Evolutionary conservation across 441 rosid species (phyloP).

Genomic region (Codiaeum variegatum): DNA sequence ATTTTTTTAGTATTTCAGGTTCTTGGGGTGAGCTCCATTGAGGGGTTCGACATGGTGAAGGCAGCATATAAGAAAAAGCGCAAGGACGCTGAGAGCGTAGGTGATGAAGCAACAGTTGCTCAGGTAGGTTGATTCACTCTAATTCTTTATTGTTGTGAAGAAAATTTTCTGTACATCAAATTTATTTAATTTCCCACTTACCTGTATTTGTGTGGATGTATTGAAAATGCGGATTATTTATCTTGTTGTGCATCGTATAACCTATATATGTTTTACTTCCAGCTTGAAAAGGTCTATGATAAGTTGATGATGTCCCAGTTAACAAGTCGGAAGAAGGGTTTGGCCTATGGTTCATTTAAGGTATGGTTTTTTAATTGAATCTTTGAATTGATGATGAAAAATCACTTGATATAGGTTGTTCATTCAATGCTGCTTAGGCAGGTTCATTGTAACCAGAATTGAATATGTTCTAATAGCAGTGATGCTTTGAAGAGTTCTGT

Average conservation of each 20-base stretch:
- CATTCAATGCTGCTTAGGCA: background rate
- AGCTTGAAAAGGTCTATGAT: conserved; percentile 97
- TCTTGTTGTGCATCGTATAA: conserved; percentile 13
- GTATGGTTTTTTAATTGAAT: conserved; percentile 32
- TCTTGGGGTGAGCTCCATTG: conserved; percentile 82
- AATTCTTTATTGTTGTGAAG: conserved; percentile 8
- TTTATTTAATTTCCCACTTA: background rate
- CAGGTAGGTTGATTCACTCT: conserved; percentile 39
- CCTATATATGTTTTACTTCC: conserved; percentile 24
- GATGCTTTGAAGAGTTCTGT: background rate
- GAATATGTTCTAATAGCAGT: background rate
- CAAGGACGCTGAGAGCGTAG: conserved; percentile 77
- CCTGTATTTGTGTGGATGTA: background rate
- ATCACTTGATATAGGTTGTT: background rate
- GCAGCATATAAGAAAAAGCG: conserved; percentile 59
- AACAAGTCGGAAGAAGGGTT: conserved; percentile 71
- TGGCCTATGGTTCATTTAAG: conserved; percentile 80
- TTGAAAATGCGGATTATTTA: conserved; percentile 5
- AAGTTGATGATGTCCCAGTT: conserved; percentile 86
- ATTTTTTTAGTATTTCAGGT: conserved; percentile 44
- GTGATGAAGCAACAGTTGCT: conserved; percentile 77
- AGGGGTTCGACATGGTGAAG: conserved; percentile 77
- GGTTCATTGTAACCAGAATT: background rate
- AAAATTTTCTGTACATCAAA: background rate
- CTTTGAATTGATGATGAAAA: conserved; percentile 9